A percentile compares a stretch with the other conserved stretches of the same genome.
These are phyloP conservation scores for Azolla pinnata DNA, from an alignment of 75 land plant species.

Conservation along the genomic window DNA sequence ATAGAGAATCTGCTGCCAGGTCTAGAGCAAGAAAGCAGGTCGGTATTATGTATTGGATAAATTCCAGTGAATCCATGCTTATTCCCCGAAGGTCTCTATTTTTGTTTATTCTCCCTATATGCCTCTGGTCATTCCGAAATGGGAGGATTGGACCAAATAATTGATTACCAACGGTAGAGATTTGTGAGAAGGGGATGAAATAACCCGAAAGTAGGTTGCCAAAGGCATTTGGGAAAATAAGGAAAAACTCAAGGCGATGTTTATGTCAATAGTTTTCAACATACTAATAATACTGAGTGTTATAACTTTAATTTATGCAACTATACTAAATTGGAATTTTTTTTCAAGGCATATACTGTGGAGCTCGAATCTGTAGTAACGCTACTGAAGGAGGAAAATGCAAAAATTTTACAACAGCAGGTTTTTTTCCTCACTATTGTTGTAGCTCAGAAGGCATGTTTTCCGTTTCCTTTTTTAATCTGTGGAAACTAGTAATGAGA, in stretches of 20 bases:
- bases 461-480: too few relatives aligned
- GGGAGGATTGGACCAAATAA: too few relatives aligned
- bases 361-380: constrained; percentile 45
- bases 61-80: background rate
- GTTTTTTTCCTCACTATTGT: constrained; percentile 9
- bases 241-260: background rate
- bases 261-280: background rate
- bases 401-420: constrained; percentile 34
- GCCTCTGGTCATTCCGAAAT: too few relatives aligned
- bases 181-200: too few relatives aligned
- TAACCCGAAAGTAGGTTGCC: too few relatives aligned
- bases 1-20: constrained; percentile 69
- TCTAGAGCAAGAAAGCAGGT: constrained; percentile 76
- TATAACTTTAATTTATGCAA: too few relatives aligned
- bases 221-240: background rate
- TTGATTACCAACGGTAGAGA: too few relatives aligned
- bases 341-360: constrained; percentile 44
- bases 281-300: too few relatives aligned
- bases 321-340: constrained; percentile 5
- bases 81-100: background rate
- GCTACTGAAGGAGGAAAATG: constrained; percentile 48
- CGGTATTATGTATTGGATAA: background rate
- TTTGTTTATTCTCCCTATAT: background rate
- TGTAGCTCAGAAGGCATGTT: too few relatives aligned
- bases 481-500: too few relatives aligned